Evolutionary conservation across 2,329 filamentous ascomycete species (phyloP).

Genomic region (Fusarium tjaetaba): DNA sequence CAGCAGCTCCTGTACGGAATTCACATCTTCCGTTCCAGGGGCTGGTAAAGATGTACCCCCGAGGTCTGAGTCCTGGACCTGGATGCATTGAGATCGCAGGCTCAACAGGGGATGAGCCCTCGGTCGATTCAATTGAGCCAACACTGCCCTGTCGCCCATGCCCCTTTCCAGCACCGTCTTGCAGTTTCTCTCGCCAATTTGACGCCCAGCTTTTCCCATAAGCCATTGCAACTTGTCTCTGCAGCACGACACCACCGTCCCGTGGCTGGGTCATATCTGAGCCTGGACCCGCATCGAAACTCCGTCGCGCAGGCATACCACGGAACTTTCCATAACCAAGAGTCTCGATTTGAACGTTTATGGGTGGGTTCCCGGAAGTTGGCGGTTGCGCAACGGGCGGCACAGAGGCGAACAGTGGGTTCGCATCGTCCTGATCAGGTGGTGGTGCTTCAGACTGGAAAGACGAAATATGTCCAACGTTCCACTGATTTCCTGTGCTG

Average conservation of each 20-base stretch:
- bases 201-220: conserved; percentile 62
- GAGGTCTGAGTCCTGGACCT: conserved; percentile 61
- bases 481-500: conserved; percentile 76
- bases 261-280: conserved; percentile 19
- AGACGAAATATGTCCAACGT: conserved; percentile 73
- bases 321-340: conserved; percentile 68
- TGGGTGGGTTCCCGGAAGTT: conserved; percentile 50
- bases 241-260: conserved; percentile 53
- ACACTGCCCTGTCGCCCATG: conserved; percentile 47
- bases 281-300: conserved; percentile 46
- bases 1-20: conserved; percentile 81
- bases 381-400: conserved; percentile 33
- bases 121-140: conserved; percentile 46
- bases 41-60: conserved; percentile 81
- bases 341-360: conserved; percentile 63
- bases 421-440: conserved; percentile 35
- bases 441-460: conserved; percentile 56
- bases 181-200: conserved; percentile 55
- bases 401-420: conserved; percentile 37
- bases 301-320: conserved; percentile 55
- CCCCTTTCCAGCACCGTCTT: conserved; percentile 37
- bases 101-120: conserved; percentile 44
- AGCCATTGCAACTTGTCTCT: conserved; percentile 66
- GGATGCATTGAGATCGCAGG: conserved; percentile 51
- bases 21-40: conserved; percentile 91